phyloP scores from a whole-genome alignment of 495 filamentous ascomycete genomes.

The Elaphomyces granulatus region DNA sequence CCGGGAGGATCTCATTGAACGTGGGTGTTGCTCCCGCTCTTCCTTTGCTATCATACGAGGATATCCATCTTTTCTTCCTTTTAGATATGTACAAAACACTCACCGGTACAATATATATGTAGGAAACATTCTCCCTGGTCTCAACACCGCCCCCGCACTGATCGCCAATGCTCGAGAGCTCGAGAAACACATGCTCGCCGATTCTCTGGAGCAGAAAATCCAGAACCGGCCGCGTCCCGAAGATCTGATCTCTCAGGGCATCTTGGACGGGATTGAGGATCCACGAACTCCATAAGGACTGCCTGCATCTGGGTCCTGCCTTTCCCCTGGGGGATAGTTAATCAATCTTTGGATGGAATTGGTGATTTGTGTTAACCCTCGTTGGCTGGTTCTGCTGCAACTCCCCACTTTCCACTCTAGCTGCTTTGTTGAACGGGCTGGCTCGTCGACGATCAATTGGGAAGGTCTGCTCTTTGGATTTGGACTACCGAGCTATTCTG shows the following conservation, averaged over 20 bases:
- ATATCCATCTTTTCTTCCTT: background rate
- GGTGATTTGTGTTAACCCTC: too few relatives aligned
- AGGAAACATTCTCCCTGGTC: constrained; percentile 67
- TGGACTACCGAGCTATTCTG: too few relatives aligned
- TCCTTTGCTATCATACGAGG: constrained; percentile 2
- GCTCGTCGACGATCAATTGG: too few relatives aligned
- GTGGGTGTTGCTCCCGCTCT: constrained; percentile 30
- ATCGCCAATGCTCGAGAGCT: constrained; percentile 68
- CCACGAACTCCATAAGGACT: constrained; percentile 11
- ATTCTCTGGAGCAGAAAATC: constrained; percentile 72
- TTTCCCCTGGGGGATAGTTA: too few relatives aligned
- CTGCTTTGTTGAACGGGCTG: too few relatives aligned
- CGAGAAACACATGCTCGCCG: constrained; percentile 69
- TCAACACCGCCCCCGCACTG: constrained; percentile 55
- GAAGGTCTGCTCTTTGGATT: too few relatives aligned
- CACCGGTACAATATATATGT: background rate
- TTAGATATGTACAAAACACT: background rate
- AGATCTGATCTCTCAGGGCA: constrained; percentile 61
- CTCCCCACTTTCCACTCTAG: too few relatives aligned
- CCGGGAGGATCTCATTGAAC: constrained; percentile 53
- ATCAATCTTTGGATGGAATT: too few relatives aligned
- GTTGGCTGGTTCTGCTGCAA: too few relatives aligned
- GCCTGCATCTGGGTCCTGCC: too few relatives aligned
- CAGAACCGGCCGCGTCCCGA: constrained; percentile 59
- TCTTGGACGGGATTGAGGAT: constrained; percentile 49